Base-by-base conservation (phyloP, 2,329 filamentous ascomycete genomes). In the Penicillium frequentans region DNA sequence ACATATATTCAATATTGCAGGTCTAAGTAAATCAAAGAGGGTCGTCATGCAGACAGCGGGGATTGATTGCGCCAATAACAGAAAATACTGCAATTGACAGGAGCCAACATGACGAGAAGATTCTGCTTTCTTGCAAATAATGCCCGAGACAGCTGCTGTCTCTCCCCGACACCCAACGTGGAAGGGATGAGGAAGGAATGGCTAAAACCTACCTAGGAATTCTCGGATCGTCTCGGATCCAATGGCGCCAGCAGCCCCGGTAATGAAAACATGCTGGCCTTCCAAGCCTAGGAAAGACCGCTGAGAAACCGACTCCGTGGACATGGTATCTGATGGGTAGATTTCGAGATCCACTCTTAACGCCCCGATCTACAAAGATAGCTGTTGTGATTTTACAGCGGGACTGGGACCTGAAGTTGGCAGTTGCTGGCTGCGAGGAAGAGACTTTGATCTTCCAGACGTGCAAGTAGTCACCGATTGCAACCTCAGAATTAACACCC, bases 231-330 rank as follows among this genome's bases (percentile, higher is more conserved):
- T 79, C 11, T 77, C 75, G 37, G 71, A 72, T 2, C 82, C 82
- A 67, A 84, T 82, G 3, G 79, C 79, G 14, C 81, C 80, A 16
- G 78, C 77, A 16, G 81, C 81, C 16, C 82, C 82, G 0, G 82
- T 83, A 26, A 84, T 73, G 57, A 85, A 82, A 31, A 81, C 81
- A 70, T 84, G 81, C 26, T 74, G 70, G 14, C 75, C 77, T 61
- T 81, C 77, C 27, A 84, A 68, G 2, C 71, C 74, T 6, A 84
- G 71, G 56, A 81, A 83, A 1, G 80, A 53, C 16, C 44, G 44
- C 26, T 21, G 43, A n/a, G 54, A 35, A 5, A 44, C n/a, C 4
- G 49, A 44, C 8, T 49, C 45, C 14, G 0, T 44, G 9, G 44
- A 45, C 49, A 53, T 52, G 1, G 7, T 29, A 21, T n/a, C 21